Conservation (phyloP, 2,329 filamentous ascomycete genomes). For the Mariannaea elegans region DNA sequence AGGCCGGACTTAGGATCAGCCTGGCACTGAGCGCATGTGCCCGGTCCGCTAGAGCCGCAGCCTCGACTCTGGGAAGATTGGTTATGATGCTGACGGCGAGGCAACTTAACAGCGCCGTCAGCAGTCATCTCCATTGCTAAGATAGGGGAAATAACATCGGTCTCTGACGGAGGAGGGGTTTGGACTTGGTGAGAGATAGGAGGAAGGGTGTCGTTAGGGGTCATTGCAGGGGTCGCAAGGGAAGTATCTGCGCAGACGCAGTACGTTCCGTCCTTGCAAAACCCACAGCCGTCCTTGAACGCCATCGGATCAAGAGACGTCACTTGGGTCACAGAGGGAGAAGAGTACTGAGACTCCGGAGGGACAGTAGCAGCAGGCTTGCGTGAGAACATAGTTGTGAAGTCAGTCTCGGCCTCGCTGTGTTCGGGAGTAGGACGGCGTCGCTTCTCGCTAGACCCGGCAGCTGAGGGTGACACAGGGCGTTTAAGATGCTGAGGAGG, state of each 20-base stretch:
- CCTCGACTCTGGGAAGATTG: constrained; percentile 46
- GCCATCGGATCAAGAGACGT: constrained; percentile 50
- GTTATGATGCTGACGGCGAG: constrained; percentile 47
- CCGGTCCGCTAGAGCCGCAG: constrained; percentile 75
- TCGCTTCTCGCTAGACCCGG: constrained; percentile 62
- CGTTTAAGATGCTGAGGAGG: constrained; percentile 55
- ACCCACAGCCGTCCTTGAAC: constrained; percentile 77
- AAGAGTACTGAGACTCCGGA: constrained; percentile 35
- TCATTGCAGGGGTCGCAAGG: constrained; percentile 51
- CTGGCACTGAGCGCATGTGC: constrained; percentile 81
- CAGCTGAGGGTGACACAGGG: constrained; percentile 55
- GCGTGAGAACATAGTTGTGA: constrained; percentile 71
- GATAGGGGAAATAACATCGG: constrained; percentile 62
- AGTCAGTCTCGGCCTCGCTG: constrained; percentile 76
- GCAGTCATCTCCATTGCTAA: constrained; percentile 67
- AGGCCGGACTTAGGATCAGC: constrained; percentile 81
- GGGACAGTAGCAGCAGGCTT: constrained; percentile 44
- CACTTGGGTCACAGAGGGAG: constrained; percentile 47
- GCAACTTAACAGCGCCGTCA: constrained; percentile 69
- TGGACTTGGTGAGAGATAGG: constrained; percentile 59
- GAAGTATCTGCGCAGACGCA: constrained; percentile 79
- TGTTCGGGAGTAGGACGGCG: constrained; percentile 59
- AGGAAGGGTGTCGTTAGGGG: constrained; percentile 51
- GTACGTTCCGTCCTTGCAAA: constrained; percentile 83
- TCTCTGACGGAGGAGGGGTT: constrained; percentile 69